phyloP scores from a whole-genome alignment of 192 early-diverging fungal genomes.

The Linnemannia exigua region DNA sequence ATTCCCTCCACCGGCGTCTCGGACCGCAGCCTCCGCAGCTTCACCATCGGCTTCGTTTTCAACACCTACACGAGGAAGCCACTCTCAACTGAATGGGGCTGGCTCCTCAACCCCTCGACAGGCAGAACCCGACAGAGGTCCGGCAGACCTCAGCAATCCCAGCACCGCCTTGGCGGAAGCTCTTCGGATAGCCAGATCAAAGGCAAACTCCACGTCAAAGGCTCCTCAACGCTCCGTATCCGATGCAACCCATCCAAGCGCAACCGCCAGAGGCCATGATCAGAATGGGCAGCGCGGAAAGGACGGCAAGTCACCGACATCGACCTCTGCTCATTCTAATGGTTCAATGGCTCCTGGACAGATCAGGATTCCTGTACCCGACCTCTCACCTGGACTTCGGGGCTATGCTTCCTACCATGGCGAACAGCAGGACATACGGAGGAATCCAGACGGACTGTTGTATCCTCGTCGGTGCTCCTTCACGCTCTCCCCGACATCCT shows the following conservation, averaged over 20 bases:
- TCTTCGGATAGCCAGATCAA: constrained; percentile 16
- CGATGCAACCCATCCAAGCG: background rate
- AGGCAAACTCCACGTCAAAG: constrained; percentile 9
- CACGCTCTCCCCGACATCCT: constrained; percentile 51
- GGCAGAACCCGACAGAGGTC: constrained; percentile 17
- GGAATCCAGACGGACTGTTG: constrained; percentile 30
- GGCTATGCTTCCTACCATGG: constrained; percentile 19
- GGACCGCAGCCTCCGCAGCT: background rate
- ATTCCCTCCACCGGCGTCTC: constrained; percentile 10
- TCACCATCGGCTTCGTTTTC: background rate
- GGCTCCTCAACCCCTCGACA: background rate
- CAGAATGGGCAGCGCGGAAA: background rate
- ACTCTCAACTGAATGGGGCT: background rate
- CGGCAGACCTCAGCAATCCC: constrained; percentile 29
- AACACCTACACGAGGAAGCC: background rate
- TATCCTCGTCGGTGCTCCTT: constrained; percentile 39
- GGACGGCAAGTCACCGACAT: background rate
- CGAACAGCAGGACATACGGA: constrained; percentile 1
- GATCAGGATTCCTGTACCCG: constrained; percentile 42
- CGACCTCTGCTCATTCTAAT: constrained; percentile 2
- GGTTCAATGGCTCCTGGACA: constrained; percentile 3
- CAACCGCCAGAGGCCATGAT: background rate
- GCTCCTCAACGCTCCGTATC: background rate
- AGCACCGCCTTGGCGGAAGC: constrained; percentile 25
- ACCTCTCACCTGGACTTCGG: constrained; percentile 34